phyloP scores from a whole-genome alignment of 805 yeast species.

The Barnettozyma pratensis region DNA sequence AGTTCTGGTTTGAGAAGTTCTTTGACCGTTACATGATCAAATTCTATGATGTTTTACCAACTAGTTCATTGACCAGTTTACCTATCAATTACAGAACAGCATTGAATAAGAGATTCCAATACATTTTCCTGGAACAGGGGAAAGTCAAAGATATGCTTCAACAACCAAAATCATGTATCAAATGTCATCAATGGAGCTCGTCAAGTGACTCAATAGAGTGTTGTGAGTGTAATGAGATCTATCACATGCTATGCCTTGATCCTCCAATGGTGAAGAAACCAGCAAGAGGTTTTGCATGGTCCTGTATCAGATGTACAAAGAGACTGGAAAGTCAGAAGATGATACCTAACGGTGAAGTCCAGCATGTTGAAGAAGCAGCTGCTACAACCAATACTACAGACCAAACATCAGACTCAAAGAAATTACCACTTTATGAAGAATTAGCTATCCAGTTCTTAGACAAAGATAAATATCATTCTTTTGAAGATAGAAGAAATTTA shows the following conservation, averaged over 20 bases:
- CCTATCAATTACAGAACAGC: constrained; percentile 59
- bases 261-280: constrained; percentile 82
- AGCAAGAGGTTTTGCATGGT: constrained; percentile 85
- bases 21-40: constrained; percentile 83
- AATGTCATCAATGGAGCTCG: constrained; percentile 84
- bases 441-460: constrained; percentile 49
- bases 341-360: constrained; percentile 13
- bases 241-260: constrained; percentile 79
- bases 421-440: constrained; percentile 49
- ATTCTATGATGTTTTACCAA: constrained; percentile 73
- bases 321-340: constrained; percentile 24
- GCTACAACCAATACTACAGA: not conserved
- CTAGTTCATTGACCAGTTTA: constrained; percentile 49
- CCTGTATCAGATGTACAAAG: constrained; percentile 75
- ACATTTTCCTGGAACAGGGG: constrained; percentile 68
- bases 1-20: constrained; percentile 79
- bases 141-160: constrained; percentile 56
- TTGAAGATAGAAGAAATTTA: constrained; percentile 43
- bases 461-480: constrained; percentile 36
- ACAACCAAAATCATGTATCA: constrained; percentile 64
- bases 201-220: constrained; percentile 70
- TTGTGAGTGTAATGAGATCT: constrained; percentile 64
- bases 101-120: constrained; percentile 62
- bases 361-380: constrained; percentile 2
- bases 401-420: not conserved